phyloP scores from a whole-genome alignment of 169 alveolate genomes.

The Plasmodium reichenowi region DNA sequence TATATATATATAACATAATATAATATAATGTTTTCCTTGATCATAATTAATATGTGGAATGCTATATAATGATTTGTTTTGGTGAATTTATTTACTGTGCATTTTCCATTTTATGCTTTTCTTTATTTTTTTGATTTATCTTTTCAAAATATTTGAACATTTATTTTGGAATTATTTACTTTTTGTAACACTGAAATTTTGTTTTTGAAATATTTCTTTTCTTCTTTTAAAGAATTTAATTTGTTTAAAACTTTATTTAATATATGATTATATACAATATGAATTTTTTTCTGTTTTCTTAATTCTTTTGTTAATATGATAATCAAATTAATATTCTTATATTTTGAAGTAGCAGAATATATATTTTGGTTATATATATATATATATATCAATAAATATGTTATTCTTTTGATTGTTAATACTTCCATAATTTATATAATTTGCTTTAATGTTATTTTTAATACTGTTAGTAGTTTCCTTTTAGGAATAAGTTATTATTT shows the following conservation, averaged over 20 bases:
- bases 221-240: constrained; percentile 29
- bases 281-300: constrained; percentile 60
- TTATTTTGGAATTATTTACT: constrained; percentile 20
- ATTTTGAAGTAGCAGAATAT: neutral
- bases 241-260: constrained; percentile 37
- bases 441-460: constrained; percentile 11
- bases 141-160: neutral
- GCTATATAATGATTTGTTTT: too few relatives aligned
- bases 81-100: neutral
- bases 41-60: neutral
- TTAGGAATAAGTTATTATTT: constrained; percentile 16
- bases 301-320: constrained; percentile 53
- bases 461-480: constrained; percentile 4
- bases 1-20: too few relatives aligned
- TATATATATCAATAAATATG: constrained; percentile 1
- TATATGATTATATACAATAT: constrained; percentile 51
- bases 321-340: constrained; percentile 42
- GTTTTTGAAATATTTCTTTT: constrained; percentile 61
- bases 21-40: neutral
- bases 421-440: constrained; percentile 30
- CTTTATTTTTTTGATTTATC: constrained; percentile 7
- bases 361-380: neutral
- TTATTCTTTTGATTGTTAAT: neutral
- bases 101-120: neutral
- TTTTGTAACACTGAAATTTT: constrained; percentile 35